Conservation (phyloP, 306 rosid species). For the Medicago arabica region DNA sequence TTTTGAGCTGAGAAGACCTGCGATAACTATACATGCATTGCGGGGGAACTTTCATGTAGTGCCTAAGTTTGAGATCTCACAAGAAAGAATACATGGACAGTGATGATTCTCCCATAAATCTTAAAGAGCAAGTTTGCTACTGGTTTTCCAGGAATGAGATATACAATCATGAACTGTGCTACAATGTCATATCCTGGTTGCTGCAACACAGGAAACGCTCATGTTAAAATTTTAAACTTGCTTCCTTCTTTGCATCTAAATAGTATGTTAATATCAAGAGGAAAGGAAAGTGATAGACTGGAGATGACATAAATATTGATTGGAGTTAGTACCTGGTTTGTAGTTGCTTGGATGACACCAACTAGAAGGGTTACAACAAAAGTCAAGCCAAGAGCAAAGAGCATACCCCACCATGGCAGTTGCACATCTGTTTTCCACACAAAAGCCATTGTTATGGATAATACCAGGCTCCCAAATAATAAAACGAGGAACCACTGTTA, state of each 20-base stretch:
- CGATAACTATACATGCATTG: slow-evolving; percentile 78
- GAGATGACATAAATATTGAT: neutral
- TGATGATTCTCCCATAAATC: slow-evolving; percentile 95
- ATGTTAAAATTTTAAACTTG: slow-evolving; percentile 22
- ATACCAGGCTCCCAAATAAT: slow-evolving; percentile 64
- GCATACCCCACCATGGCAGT: slow-evolving; percentile 98
- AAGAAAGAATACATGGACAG: slow-evolving; percentile 92
- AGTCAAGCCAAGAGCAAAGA: slow-evolving; percentile 84
- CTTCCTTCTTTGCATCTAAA: neutral
- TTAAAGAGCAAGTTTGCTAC: slow-evolving; percentile 92
- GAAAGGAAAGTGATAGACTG: neutral
- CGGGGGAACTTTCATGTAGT: slow-evolving; percentile 98
- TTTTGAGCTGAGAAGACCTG: slow-evolving; percentile 62
- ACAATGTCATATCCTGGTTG: slow-evolving; percentile 99
- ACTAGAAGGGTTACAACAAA: slow-evolving; percentile 91
- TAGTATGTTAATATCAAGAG: neutral
- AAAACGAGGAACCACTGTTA: slow-evolving; percentile 91
- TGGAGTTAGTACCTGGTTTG: slow-evolving; percentile 73
- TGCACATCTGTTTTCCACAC: slow-evolving; percentile 86
- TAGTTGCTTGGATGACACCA: slow-evolving; percentile 98
- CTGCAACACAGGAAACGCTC: slow-evolving; percentile 50
- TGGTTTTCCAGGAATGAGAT: slow-evolving; percentile 91
- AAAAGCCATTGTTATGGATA: slow-evolving; percentile 69
- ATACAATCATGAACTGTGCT: slow-evolving; percentile 96
- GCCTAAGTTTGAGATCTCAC: slow-evolving; percentile 95